Percentiles rank a stretch among this genome's conserved stretches.
Evolutionary conservation across 805 yeast species (phyloP).

Genomic region (Candida gorgasii): DNA sequence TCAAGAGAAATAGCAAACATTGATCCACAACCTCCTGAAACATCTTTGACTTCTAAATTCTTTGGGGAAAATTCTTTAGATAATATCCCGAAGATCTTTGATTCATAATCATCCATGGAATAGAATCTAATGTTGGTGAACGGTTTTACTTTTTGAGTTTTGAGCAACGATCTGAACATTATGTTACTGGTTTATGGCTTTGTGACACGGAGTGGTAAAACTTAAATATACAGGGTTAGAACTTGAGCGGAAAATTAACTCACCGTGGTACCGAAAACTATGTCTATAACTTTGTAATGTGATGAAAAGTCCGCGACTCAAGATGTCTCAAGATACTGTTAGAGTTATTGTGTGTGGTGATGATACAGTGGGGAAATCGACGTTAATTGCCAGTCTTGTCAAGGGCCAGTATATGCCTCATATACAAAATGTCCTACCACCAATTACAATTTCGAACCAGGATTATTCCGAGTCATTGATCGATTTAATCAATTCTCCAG

Average conservation of each 20-base stretch:
- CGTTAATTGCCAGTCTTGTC: conserved; percentile 74
- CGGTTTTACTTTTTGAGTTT: not conserved
- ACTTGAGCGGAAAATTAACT: no score
- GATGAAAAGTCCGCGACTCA: not conserved
- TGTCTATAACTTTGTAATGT: not conserved
- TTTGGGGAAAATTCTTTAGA: conserved; percentile 59
- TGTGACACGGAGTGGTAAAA: no score
- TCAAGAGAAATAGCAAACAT: conserved; percentile 89
- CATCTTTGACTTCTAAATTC: conserved; percentile 68
- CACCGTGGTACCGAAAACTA: not conserved
- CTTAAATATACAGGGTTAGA: not conserved
- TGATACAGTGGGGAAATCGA: conserved; percentile 84
- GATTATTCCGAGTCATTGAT: conserved; percentile 50
- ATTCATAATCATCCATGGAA: conserved; percentile 60
- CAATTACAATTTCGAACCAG: conserved; percentile 74
- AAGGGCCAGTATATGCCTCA: conserved; percentile 80
- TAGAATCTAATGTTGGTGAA: conserved; percentile 1
- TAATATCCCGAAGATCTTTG: conserved; percentile 58
- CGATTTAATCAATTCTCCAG: conserved; percentile 19
- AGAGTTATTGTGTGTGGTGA: conserved; percentile 94
- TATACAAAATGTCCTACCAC: conserved; percentile 77
- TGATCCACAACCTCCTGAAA: conserved; percentile 95
- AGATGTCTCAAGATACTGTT: conserved; percentile 41
- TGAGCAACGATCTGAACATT: conserved; percentile 1
- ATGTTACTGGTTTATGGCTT: not conserved